Evolutionary conservation across 805 yeast genomes (phyloP).

Genomic region (Kazachstania kunashirensis): DNA sequence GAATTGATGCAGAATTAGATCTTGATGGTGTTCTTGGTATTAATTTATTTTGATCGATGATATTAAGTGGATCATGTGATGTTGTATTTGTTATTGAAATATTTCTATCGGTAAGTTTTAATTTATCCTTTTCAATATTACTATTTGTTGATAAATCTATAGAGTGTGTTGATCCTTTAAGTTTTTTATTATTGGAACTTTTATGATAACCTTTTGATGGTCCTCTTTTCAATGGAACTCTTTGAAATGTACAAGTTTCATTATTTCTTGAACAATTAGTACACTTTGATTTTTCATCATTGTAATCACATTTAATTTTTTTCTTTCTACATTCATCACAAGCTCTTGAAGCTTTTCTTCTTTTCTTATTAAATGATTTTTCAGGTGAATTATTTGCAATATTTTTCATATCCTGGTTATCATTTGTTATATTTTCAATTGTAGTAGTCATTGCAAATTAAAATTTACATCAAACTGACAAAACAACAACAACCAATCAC

Average conservation of each 20-base stretch:
- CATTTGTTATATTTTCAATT: not conserved
- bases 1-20: constrained; percentile 11
- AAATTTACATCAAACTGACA: too few species aligned
- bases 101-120: too few species aligned
- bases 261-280: constrained; percentile 51
- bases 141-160: too few species aligned
- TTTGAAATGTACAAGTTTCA: constrained; percentile 56
- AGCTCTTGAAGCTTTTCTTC: constrained; percentile 70
- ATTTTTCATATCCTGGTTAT: not conserved
- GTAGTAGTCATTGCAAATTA: too few species aligned
- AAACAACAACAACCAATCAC: too few species aligned
- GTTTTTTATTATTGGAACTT: constrained; percentile 14
- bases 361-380: constrained; percentile 32
- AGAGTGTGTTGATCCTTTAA: not conserved
- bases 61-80: not conserved
- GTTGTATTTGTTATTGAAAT: too few species aligned
- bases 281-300: constrained; percentile 45
- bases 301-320: constrained; percentile 63
- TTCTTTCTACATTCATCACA: constrained; percentile 74
- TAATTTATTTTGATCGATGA: not conserved
- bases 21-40: constrained; percentile 12
- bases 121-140: too few species aligned
- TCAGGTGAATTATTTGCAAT: not conserved
- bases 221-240: constrained; percentile 69
- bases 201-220: constrained; percentile 65